phyloP scores from a whole-genome alignment of 176 grass and related monocot species.

The Ensete glaucum region DNA sequence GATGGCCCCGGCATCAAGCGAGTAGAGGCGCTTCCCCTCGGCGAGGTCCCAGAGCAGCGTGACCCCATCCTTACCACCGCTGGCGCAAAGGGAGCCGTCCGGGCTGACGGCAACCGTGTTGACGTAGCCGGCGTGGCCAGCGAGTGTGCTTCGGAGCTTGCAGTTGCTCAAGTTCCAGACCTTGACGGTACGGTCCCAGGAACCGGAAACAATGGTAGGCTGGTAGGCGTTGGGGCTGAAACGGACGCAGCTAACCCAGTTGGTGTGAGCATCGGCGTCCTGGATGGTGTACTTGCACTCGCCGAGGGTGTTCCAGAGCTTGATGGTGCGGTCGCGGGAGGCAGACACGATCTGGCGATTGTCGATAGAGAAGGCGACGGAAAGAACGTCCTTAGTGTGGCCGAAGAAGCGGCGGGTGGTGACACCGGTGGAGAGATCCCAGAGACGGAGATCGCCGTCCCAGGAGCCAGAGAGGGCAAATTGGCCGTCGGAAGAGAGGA shows the following conservation, averaged over 20 bases:
- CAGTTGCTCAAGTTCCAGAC: slow-evolving; percentile 96
- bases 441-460: slow-evolving; percentile 86
- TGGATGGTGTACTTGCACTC: slow-evolving; percentile 99
- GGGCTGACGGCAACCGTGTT: slow-evolving; percentile 79
- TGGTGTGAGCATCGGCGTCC: slow-evolving; percentile 57
- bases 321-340: slow-evolving; percentile 75
- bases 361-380: slow-evolving; percentile 85
- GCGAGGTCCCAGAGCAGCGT: slow-evolving; percentile 73
- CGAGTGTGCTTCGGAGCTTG: slow-evolving; percentile 55
- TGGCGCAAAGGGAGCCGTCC: slow-evolving; percentile 82
- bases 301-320: slow-evolving; percentile 93
- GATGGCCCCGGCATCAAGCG: slow-evolving; percentile 57
- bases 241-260: slow-evolving; percentile 78
- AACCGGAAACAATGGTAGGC: slow-evolving; percentile 66
- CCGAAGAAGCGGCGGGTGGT: slow-evolving; percentile 75
- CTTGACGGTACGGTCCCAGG: slow-evolving; percentile 83
- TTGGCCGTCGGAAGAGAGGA: slow-evolving; percentile 70
- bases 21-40: slow-evolving; percentile 86
- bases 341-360: slow-evolving; percentile 94
- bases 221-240: slow-evolving; percentile 49
- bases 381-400: slow-evolving; percentile 83
- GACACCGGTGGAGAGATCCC: slow-evolving; percentile 54
- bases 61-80: slow-evolving; percentile 65
- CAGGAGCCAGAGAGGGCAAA: slow-evolving; percentile 86
- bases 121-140: slow-evolving; percentile 63